These are phyloP conservation scores for Grammothele lineata DNA, from an alignment of 768 basidiomycete genomes.

Conservation along the genomic window DNA sequence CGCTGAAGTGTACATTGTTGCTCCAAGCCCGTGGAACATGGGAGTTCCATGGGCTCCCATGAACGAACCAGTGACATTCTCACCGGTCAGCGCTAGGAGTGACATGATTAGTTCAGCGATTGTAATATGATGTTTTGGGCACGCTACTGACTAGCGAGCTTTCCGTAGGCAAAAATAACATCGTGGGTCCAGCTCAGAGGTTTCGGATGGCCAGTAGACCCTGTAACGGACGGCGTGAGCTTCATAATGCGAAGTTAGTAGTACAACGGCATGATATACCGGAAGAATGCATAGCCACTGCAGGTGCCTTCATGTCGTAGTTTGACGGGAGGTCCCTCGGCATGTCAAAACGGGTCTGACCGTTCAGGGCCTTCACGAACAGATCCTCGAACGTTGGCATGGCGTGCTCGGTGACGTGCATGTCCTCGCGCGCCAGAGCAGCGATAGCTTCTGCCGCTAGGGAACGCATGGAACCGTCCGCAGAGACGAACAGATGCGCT, in stretches of 20 bases:
- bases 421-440: neutral
- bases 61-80: constrained; percentile 4
- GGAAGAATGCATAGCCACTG: constrained; percentile 12
- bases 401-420: neutral
- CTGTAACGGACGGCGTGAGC: too few species aligned
- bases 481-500: constrained; percentile 6
- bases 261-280: neutral
- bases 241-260: neutral
- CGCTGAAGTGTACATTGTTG: constrained; percentile 1
- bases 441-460: neutral
- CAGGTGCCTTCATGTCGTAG: neutral
- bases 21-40: constrained; percentile 12
- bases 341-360: neutral
- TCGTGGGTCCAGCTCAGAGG: constrained; percentile 9
- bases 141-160: neutral
- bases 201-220: constrained; percentile 19
- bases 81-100: too few species aligned
- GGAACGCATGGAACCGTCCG: constrained; percentile 1
- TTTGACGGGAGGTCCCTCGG: neutral
- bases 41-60: constrained; percentile 15
- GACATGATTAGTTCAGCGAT: too few species aligned
- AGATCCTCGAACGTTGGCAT: constrained; percentile 9
- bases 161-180: neutral
- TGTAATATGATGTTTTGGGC: too few species aligned
- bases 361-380: neutral